These are phyloP conservation scores for Trichoderma cornu-damae DNA, from an alignment of 2,329 filamentous ascomycete genomes.

Conservation along the genomic window DNA sequence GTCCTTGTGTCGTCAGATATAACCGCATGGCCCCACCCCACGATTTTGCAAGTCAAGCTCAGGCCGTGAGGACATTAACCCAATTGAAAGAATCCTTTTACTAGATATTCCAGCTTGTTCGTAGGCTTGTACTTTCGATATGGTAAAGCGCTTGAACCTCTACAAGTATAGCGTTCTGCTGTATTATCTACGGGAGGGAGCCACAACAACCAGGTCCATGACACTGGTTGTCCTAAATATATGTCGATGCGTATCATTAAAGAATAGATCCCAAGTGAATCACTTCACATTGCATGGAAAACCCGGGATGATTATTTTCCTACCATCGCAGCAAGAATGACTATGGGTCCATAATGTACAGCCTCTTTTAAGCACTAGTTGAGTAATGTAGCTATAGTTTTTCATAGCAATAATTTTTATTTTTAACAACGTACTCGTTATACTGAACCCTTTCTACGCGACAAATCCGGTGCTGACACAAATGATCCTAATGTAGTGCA, in stretches of 20 bases:
- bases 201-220: too few relatives aligned
- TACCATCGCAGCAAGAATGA: neutral
- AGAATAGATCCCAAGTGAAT: too few relatives aligned
- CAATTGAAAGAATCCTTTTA: neutral
- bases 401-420: neutral
- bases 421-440: neutral
- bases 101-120: neutral
- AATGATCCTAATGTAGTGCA: neutral
- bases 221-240: too few relatives aligned
- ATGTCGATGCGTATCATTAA: too few relatives aligned
- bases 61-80: neutral
- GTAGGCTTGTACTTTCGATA: too few relatives aligned
- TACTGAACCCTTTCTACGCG: neutral
- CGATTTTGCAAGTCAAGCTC: neutral
- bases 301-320: too few relatives aligned
- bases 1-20: constrained; percentile 2
- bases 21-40: constrained; percentile 1
- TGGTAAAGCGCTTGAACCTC: too few relatives aligned
- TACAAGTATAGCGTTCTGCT: too few relatives aligned
- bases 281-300: too few relatives aligned
- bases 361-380: too few relatives aligned
- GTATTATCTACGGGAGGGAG: too few relatives aligned
- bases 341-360: neutral
- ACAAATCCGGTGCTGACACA: neutral
- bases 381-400: neutral